Conservation (phyloP, 2,329 filamentous ascomycete species). For the Ophiostoma populinum region DNA sequence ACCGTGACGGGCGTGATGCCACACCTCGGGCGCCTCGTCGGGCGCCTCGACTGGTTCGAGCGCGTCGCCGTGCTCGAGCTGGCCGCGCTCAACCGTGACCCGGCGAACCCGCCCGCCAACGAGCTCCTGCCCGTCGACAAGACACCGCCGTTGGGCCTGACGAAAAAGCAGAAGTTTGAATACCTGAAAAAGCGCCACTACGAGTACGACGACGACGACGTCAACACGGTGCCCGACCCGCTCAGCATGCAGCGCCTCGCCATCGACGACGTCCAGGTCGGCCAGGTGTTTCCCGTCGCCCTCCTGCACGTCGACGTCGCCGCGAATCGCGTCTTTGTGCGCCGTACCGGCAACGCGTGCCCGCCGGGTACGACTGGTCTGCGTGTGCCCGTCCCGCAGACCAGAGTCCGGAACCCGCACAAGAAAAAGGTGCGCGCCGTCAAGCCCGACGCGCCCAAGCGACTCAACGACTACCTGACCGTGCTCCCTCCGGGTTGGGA, state of each 20-base stretch:
- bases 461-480: too few relatives aligned
- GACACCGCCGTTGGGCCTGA: too few relatives aligned
- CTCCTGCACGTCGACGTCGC: conserved; percentile 36
- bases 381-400: neutral
- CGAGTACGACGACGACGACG: neutral
- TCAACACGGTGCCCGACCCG: neutral
- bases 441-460: too few relatives aligned
- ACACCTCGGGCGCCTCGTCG: conserved; percentile 18
- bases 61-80: conserved; percentile 24
- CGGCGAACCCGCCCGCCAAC: neutral
- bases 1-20: conserved; percentile 23
- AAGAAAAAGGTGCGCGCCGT: neutral
- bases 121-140: too few relatives aligned
- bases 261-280: conserved; percentile 25
- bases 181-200: neutral
- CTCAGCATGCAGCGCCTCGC: conserved; percentile 12
- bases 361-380: too few relatives aligned
- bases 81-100: conserved; percentile 16
- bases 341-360: conserved; percentile 4
- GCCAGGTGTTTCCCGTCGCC: conserved; percentile 39
- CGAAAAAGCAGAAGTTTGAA: too few relatives aligned
- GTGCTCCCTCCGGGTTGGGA: too few relatives aligned
- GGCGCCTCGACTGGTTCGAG: conserved; percentile 34
- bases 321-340: conserved; percentile 26
- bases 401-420: too few relatives aligned